These are phyloP conservation scores for Novymonas esmeraldas DNA, from an alignment of 208 protist species.

Conservation along the genomic window DNA sequence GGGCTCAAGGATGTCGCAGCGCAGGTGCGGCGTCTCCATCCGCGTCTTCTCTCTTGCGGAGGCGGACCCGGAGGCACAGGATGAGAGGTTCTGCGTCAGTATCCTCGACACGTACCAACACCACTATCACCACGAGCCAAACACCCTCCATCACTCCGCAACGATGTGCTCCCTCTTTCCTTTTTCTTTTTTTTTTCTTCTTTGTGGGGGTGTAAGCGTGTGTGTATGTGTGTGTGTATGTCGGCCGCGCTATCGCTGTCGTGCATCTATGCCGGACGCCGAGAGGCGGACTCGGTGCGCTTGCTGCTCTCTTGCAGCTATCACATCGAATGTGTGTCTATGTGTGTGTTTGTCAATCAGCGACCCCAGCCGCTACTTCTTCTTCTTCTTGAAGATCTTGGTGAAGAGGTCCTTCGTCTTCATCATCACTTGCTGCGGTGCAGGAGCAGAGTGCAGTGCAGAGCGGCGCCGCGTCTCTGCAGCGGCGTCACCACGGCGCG, in stretches of 20 bases:
- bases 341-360: not conserved
- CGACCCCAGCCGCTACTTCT: not conserved
- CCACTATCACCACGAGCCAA: too few relatives aligned
- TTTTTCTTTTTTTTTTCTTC: not conserved
- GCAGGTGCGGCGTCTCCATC: too few relatives aligned
- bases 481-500: not conserved
- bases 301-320: too few relatives aligned
- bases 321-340: too few relatives aligned
- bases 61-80: too few relatives aligned
- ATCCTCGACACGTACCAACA: too few relatives aligned
- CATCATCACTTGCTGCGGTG: not conserved
- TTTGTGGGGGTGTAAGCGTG: not conserved
- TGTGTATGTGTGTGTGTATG: not conserved
- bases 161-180: too few relatives aligned
- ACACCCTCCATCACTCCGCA: too few relatives aligned
- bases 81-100: too few relatives aligned
- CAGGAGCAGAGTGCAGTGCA: not conserved
- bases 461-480: not conserved
- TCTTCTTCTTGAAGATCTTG: slow-evolving; percentile 31
- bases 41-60: too few relatives aligned
- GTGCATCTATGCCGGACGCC: too few relatives aligned
- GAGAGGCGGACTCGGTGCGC: not conserved
- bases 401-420: slow-evolving; percentile 20
- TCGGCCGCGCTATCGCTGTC: not conserved
- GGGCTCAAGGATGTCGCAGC: too few relatives aligned